Conservation (phyloP, 257 asterid species). For the Lavandula angustifolia region DNA sequence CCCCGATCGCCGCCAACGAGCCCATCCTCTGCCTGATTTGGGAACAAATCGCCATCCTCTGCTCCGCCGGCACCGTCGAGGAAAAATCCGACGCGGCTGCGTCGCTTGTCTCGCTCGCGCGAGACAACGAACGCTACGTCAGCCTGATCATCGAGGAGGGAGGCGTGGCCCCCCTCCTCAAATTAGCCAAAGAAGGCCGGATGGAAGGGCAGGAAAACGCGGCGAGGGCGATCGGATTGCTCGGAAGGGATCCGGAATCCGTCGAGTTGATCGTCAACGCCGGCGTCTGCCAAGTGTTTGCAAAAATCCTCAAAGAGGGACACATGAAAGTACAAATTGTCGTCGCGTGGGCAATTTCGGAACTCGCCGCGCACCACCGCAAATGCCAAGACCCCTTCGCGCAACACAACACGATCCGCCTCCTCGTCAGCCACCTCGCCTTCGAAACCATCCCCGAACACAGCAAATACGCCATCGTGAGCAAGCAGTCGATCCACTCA, state of each 20-base stretch:
- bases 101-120: constrained; percentile 62
- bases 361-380: constrained; percentile 68
- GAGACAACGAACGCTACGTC: constrained; percentile 75
- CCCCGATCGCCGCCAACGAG: constrained; percentile 79
- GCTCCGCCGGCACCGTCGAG: constrained; percentile 57
- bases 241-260: constrained; percentile 74
- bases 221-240: constrained; percentile 68
- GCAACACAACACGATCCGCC: constrained; percentile 64
- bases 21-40: constrained; percentile 73
- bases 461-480: constrained; percentile 61
- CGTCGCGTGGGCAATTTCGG: constrained; percentile 83
- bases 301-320: constrained; percentile 78
- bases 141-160: constrained; percentile 83
- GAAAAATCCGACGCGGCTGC: constrained; percentile 70
- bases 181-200: constrained; percentile 67
- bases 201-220: constrained; percentile 77
- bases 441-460: constrained; percentile 84
- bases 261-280: constrained; percentile 74
- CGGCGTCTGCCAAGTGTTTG: constrained; percentile 72
- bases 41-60: constrained; percentile 69
- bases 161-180: constrained; percentile 66
- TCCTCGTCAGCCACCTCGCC: constrained; percentile 75
- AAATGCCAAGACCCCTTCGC: constrained; percentile 79
- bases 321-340: constrained; percentile 76
- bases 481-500: constrained; percentile 50